Evolutionary conservation across 1,284 basidiomycete genomes (phyloP).

Genomic region (Phenoliferia sp.): DNA sequence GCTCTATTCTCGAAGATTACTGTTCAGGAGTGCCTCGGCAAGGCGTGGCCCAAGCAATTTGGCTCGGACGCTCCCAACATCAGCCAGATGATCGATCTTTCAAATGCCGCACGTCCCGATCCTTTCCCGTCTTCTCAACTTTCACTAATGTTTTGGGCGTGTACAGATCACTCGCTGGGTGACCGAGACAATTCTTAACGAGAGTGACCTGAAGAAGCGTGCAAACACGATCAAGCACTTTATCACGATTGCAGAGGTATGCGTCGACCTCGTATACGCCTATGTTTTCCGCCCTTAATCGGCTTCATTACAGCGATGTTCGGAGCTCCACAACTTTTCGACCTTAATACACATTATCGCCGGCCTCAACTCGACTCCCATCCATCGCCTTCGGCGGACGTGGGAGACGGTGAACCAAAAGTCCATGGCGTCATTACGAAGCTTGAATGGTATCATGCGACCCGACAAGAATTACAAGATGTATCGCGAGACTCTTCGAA

Average conservation of each 20-base stretch:
- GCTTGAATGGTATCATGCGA: conserved; percentile 41
- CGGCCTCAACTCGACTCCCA: conserved; percentile 89
- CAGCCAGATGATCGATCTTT: conserved; percentile 82
- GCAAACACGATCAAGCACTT: conserved; percentile 82
- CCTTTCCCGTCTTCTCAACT: not conserved
- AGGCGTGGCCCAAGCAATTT: conserved; percentile 44
- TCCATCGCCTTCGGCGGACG: conserved; percentile 85
- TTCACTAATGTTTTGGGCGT: not conserved
- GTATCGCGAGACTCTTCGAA: conserved; percentile 80
- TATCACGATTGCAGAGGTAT: conserved; percentile 85
- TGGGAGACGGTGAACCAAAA: conserved; percentile 84
- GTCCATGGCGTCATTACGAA: conserved; percentile 27
- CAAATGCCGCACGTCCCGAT: conserved; percentile 65
- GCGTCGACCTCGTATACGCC: conserved; percentile 39
- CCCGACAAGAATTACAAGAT: conserved; percentile 80
- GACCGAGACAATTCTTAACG: conserved; percentile 75
- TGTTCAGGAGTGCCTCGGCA: conserved; percentile 79
- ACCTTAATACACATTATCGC: conserved; percentile 94
- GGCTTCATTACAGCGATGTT: conserved; percentile 64
- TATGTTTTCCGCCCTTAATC: conserved; percentile 16
- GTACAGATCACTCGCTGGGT: conserved; percentile 78
- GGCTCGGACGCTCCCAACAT: conserved; percentile 59
- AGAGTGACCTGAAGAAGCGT: conserved; percentile 80
- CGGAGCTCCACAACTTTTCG: conserved; percentile 86
- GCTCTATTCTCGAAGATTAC: conserved; percentile 81